Evolutionary conservation across 306 rosid species (phyloP).

Genomic region (Leucaena leucocephala): DNA sequence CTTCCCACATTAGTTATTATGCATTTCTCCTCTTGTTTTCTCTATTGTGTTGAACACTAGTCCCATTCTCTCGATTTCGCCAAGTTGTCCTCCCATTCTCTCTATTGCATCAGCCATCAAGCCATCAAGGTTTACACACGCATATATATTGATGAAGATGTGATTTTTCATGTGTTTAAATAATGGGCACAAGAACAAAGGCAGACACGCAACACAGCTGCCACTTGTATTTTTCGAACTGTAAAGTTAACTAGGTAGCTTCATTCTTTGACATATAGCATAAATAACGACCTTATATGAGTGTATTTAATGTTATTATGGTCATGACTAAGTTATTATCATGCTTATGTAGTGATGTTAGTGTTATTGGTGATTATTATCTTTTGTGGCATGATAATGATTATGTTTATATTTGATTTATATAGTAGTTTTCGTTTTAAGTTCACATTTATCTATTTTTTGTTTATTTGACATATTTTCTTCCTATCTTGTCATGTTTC

Average conservation of each 20-base stretch:
- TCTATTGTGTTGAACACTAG: neutral
- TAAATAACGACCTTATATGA: no score
- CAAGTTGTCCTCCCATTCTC: neutral
- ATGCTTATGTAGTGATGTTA: neutral
- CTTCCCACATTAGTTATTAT: neutral
- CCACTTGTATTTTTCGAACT: neutral
- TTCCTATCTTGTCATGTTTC: no score
- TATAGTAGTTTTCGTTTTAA: neutral
- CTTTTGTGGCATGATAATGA: neutral
- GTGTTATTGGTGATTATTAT: neutral
- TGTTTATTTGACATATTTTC: neutral
- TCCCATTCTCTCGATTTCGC: neutral
- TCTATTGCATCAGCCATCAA: neutral
- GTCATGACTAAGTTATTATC: neutral
- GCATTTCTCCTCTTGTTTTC: neutral
- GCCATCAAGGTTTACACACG: neutral
- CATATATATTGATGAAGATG: neutral
- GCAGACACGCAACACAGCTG: no score
- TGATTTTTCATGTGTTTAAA: neutral
- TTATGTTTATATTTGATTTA: neutral
- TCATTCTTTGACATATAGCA: no score
- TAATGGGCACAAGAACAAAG: neutral
- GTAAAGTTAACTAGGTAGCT: neutral
- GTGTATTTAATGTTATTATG: no score
- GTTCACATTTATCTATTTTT: neutral